These are phyloP conservation scores for Ulota crispa DNA, from an alignment of 225 moss, liverwort and hornwort genomes.

Conservation along the genomic window DNA sequence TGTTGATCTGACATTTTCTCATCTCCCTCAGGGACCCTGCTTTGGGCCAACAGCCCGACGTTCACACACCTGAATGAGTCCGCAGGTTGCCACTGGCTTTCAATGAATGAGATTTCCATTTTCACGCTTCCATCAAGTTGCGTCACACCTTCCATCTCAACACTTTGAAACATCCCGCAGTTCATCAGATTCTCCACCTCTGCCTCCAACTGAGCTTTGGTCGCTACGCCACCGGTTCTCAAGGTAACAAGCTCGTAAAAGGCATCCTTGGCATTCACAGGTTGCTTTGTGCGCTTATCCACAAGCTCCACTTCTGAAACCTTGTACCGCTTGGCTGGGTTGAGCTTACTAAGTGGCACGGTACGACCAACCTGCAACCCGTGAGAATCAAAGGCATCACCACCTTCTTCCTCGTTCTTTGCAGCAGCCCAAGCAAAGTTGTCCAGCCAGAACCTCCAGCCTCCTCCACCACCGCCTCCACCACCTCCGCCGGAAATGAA, in stretches of 20 bases:
- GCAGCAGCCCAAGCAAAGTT: conserved; percentile 71
- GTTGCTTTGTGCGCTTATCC: conserved; percentile 84
- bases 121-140: conserved; percentile 83
- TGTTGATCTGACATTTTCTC: conserved; percentile 89
- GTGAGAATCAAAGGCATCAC: conserved; percentile 74
- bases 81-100: conserved; percentile 98
- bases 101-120: conserved; percentile 84
- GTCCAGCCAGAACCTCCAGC: conserved; percentile 61
- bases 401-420: conserved; percentile 62
- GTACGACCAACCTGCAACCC: conserved; percentile 76
- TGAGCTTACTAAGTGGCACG: conserved; percentile 82
- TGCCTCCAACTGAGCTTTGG: conserved; percentile 78
- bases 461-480: conserved; percentile 56
- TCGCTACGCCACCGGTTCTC: conserved; percentile 64
- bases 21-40: conserved; percentile 69
- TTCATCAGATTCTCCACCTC: conserved; percentile 91
- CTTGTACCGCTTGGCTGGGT: conserved; percentile 76
- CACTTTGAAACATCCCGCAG: conserved; percentile 94
- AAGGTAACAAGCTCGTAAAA: conserved; percentile 92
- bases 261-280: conserved; percentile 72
- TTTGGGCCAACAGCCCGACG: conserved; percentile 90
- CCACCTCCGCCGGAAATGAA: conserved; percentile 51
- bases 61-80: conserved; percentile 95
- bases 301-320: conserved; percentile 82
- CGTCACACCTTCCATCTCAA: conserved; percentile 93